Base-by-base conservation (phyloP, 2,329 filamentous ascomycete species). In the Venturia oleaginea region DNA sequence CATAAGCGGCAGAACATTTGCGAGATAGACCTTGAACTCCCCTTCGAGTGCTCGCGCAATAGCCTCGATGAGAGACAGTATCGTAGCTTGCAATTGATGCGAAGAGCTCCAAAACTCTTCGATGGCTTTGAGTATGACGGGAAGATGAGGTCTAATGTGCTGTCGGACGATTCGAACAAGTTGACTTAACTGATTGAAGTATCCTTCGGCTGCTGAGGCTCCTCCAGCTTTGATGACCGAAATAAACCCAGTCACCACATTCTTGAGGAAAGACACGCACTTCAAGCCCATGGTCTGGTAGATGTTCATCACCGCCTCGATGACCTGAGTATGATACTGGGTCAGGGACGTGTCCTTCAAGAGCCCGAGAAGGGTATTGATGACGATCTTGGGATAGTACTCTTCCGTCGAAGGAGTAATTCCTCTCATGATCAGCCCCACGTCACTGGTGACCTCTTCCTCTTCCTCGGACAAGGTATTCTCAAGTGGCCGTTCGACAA, bases 261-360 rank as follows among this genome's bases (percentile, higher is more conserved):
- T 89, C 66, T 90, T 89, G 1, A 99, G 84, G 75, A 97, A 99
- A 0, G 91, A 90, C 10, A 99, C 93, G 73, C 94, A 99, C 74
- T 97, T 96, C 70, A 99, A 79, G 2, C 94, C 94, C 66, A 99
- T 83, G 0, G 95, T 99, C 70, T 94, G 90, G 77, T 99, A 99
- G 66, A 99, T 99, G 70, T 91, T 96, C 87, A 99, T 97, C 70
- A 99, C 95, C 5, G 94, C 94, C 74, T 97, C 94, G 62, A 99
- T 94, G 17, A 97, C 93, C 13, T 89, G 86, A 4, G 92, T 93
- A 71, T 99, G 95, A 70, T 96, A 93, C 71, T 95, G 90, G 15
- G 88, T 85, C 4, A 99, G 81, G 0, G 94, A 97, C 32, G 87
- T 86, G 70, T 99, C 94, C 71, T 93, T 95, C 42, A 99, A 78